Base-by-base conservation (phyloP, 768 basidiomycete genomes). In the Arthromyces matolae region DNA sequence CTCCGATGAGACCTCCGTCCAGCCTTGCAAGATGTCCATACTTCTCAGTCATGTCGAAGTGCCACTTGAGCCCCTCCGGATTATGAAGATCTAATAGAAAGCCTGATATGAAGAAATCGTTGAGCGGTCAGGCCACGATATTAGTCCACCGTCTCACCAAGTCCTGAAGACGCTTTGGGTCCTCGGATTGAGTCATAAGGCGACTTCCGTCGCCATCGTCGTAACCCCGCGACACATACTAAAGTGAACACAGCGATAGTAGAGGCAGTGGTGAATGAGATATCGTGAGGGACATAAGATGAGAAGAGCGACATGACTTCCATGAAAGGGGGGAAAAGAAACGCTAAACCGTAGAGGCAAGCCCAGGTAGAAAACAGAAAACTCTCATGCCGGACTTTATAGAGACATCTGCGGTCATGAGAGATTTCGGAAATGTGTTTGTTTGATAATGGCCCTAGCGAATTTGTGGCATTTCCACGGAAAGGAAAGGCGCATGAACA, bases 271-370 rank as follows among this genome's bases (percentile, higher is more conserved):
- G 34, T 23, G 24, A 37, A 19, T 3, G 29, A 23, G 8, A 24
- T 22, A 8, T 42, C 28, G 19, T 1, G 7, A 27, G 41, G 28
- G 22, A 42, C 2, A 32, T 32, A 41, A 27, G 18, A n/a, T 20
- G 27, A 6, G 29, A 42, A 24, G n/a, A n/a, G 27, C 4, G 41
- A 31, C 28, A 32, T 29, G 10, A 42, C 13, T n/a, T n/a, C n/a
- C 16, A 61, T 36, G 48, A 55, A 63, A 0, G 62, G 62, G 20
- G 61, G 36, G 33, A 63, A 49, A 5, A 60, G 47, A 43, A 63
- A 61, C 8, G 61, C n/a, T n/a, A n/a, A n/a, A n/a, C n/a, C n/a
- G n/a, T n/a, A n/a, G n/a, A n/a, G n/a, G n/a, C n/a, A n/a, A n/a
- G n/a, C n/a, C n/a, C n/a, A n/a, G n/a, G n/a, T n/a, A n/a, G n/a